Base-by-base conservation (phyloP, 768 basidiomycete genomes). In the Rhodotorula sphaerocarpa region DNA sequence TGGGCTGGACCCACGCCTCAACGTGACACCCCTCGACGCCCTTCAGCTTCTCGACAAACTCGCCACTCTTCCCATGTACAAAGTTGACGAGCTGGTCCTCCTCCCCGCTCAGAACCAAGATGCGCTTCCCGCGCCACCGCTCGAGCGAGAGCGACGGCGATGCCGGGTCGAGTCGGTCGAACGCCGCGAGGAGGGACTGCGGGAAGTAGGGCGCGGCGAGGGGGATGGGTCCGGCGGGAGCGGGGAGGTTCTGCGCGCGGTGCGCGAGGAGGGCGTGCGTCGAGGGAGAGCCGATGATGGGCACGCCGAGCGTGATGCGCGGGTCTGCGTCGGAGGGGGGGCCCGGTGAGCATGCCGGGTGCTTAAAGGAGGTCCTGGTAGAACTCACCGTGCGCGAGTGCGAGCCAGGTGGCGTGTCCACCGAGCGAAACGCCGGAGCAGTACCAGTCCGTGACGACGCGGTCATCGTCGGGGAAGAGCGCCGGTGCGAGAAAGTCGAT, bases 381-480 rank as follows among this genome's bases (percentile, higher is more conserved):
- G 45, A 6, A 25, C 80, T 71, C 41, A 81, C 81, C 81, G 48
- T 79, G 72, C n/a, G 72, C 71, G 10, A 88, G 79, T 3, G 79
- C 77, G 34, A 86, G 79, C 89, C 90, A 92, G 0, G 86, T 79
- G 0, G 87, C 80, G 73, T 95, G 89, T 0, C 89, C 90, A 1
- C 90, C 90, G 1, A 95, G 81, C 63, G 86, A 87, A 68, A 86
- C 79, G 0, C 90, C 90, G 0, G 82, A 80, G 5, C 86, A 78
- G 16, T 83, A 82, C 84, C 86, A 95, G 59, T 82, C 79, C 10
- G 76, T 79, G 42, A 92, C 80, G 20, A 70, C 73, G 31, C 82
- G 79, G 67, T 88, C 84, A 16, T 77, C 82, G 18, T 75, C 66
- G 0, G 89, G 88, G 72, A 85, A 92, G 14, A 92, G 74, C 71